phyloP scores from a whole-genome alignment of 1,284 basidiomycete species.

The Stereum hirsutum region DNA sequence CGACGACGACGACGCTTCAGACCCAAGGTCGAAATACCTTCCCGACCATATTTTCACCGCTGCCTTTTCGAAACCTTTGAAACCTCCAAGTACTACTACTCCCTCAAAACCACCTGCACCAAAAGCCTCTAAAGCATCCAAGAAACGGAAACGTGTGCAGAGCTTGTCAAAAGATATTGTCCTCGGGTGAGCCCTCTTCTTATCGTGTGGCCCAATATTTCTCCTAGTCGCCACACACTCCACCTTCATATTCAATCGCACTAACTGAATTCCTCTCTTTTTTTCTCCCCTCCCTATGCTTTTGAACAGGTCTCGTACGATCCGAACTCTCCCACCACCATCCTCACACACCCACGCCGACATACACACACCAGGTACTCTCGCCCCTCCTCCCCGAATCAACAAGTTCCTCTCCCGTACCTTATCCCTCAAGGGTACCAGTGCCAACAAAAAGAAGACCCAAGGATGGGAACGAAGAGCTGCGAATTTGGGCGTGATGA shows the following conservation, averaged over 20 bases:
- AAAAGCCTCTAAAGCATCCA: constrained; percentile 8
- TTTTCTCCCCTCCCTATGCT: constrained; percentile 4
- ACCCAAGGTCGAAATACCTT: constrained; percentile 19
- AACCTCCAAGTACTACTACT: background rate
- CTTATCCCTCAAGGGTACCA: constrained; percentile 18
- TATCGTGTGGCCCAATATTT: background rate
- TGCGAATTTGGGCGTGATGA: constrained; percentile 11
- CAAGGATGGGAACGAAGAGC: constrained; percentile 24
- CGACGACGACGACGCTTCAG: constrained; percentile 4
- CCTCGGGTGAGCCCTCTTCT: constrained; percentile 16
- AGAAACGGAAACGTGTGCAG: constrained; percentile 18
- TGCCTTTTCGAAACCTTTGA: constrained; percentile 16
- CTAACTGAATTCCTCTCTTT: background rate
- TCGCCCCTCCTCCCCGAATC: constrained; percentile 15
- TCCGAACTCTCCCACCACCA: constrained; percentile 19
- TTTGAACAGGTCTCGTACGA: constrained; percentile 17
- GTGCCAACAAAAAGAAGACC: constrained; percentile 13
- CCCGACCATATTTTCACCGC: constrained; percentile 26
- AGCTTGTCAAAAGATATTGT: constrained; percentile 19
- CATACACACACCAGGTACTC: constrained; percentile 11
- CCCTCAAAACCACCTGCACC: constrained; percentile 7
- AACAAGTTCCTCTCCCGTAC: constrained; percentile 19
- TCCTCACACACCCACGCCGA: constrained; percentile 5
- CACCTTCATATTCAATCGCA: constrained; percentile 3
- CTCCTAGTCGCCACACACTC: background rate